A percentile compares a stretch with the other conserved stretches of the same genome.
Evolutionary conservation across 192 early-diverging fungal species (phyloP).

Genomic region (Entomortierella parvispora): DNA sequence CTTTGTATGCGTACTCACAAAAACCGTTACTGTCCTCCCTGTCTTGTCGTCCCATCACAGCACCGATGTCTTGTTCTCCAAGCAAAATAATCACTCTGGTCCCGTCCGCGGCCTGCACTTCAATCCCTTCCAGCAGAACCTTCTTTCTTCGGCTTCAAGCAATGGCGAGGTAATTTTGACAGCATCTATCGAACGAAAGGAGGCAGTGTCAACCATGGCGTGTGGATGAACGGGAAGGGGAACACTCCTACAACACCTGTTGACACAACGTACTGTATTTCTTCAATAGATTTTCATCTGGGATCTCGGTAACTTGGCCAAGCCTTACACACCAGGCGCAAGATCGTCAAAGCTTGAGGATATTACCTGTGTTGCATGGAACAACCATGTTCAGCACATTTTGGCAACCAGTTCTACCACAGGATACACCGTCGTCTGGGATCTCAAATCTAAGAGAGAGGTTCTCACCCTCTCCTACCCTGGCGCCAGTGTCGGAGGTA

Average conservation of each 20-base stretch:
- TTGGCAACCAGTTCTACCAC: constrained; percentile 91
- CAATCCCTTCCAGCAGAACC: constrained; percentile 85
- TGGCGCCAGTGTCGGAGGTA: constrained; percentile 54
- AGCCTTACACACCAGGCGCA: constrained; percentile 88
- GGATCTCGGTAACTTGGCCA: constrained; percentile 90
- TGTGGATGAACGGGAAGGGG: no score
- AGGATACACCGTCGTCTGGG: constrained; percentile 96
- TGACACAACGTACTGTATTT: not conserved
- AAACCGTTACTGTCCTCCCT: not conserved
- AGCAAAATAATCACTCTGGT: constrained; percentile 83
- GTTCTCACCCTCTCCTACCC: constrained; percentile 77
- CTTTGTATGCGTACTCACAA: not conserved
- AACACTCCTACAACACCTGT: no score
- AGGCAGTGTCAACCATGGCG: not conserved
- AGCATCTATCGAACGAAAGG: not conserved
- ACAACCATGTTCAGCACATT: constrained; percentile 92
- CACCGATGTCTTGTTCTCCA: constrained; percentile 69
- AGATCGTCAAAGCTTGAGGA: constrained; percentile 88
- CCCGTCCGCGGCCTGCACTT: constrained; percentile 93
- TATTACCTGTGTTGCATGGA: constrained; percentile 92
- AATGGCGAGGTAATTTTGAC: constrained; percentile 84
- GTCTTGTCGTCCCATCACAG: constrained; percentile 26
- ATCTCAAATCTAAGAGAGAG: constrained; percentile 88
- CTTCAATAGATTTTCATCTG: constrained; percentile 84
- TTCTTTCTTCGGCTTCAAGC: constrained; percentile 88